A percentile compares a stretch with the other conserved stretches of the same genome.
Evolutionary conservation across 148 eudicot species (phyloP).

Genomic region (Vaccinium corymbosum): DNA sequence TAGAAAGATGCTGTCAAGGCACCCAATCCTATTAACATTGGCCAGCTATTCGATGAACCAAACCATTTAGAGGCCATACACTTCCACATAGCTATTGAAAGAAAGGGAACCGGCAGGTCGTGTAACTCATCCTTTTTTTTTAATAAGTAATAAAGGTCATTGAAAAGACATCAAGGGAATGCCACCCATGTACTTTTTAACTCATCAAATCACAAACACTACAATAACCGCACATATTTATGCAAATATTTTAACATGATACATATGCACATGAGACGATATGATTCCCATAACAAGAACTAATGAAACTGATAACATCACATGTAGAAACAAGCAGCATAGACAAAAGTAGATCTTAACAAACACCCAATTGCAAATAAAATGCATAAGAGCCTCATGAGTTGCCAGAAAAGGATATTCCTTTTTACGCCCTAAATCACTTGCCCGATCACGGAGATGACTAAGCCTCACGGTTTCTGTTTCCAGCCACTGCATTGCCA

Average conservation of each 20-base stretch:
- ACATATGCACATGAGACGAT: no score
- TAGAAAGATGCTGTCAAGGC: background rate
- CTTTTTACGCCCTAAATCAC: conserved; percentile 83
- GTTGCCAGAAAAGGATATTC: conserved; percentile 78
- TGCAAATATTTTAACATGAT: background rate
- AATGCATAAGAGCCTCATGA: background rate
- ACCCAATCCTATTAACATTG: background rate
- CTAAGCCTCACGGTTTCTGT: conserved; percentile 65
- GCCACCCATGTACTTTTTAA: background rate
- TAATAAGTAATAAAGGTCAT: no score
- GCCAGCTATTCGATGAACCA: background rate
- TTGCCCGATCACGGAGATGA: conserved; percentile 98
- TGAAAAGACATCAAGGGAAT: no score
- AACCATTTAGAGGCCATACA: background rate
- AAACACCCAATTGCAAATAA: background rate
- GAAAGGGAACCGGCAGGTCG: background rate
- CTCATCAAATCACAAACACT: background rate
- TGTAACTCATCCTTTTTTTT: background rate
- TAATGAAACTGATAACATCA: background rate
- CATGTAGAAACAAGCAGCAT: background rate
- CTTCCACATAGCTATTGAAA: background rate
- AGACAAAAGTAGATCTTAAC: background rate
- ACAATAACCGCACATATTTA: background rate
- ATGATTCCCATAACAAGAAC: background rate
- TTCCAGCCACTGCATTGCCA: conserved; percentile 81